Percentiles rank a stretch among this genome's conserved stretches.
These are phyloP conservation scores for Thelonectria discophora DNA, from an alignment of 2,329 filamentous ascomycete genomes.

Conservation along the genomic window DNA sequence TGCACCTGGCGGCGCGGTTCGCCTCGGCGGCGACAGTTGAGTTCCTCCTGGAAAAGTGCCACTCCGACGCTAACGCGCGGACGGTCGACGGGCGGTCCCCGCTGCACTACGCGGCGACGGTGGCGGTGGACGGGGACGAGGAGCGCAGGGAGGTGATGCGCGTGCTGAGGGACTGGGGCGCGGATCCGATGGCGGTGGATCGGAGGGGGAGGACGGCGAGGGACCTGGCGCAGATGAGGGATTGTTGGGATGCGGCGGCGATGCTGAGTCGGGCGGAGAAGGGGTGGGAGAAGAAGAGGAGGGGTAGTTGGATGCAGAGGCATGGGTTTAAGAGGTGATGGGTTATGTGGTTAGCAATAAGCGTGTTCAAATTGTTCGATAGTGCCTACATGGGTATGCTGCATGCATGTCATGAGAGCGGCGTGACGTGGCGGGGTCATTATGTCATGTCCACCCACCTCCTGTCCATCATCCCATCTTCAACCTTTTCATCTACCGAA, in stretches of 20 bases:
- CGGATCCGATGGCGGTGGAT: constrained; percentile 43
- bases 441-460: not conserved
- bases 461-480: not conserved
- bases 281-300: constrained; percentile 43
- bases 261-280: constrained; percentile 47
- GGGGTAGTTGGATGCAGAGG: constrained; percentile 42
- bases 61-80: constrained; percentile 42
- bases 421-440: not conserved
- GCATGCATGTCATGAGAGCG: not conserved
- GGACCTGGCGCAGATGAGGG: constrained; percentile 46
- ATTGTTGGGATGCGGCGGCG: constrained; percentile 45
- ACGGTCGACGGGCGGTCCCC: constrained; percentile 45
- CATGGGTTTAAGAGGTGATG: constrained; percentile 38
- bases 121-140: constrained; percentile 44
- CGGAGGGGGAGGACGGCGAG: constrained; percentile 41
- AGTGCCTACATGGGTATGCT: too few species aligned
- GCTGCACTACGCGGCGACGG: constrained; percentile 46
- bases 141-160: constrained; percentile 45
- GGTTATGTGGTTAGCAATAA: not conserved
- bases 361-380: too few species aligned
- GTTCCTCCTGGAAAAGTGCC: constrained; percentile 43
- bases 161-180: constrained; percentile 42
- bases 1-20: constrained; percentile 45
- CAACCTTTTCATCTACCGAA: not conserved
- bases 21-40: constrained; percentile 45